Evolutionary conservation across 768 basidiomycete species (phyloP).

Genomic region (Polyporus arcularius): DNA sequence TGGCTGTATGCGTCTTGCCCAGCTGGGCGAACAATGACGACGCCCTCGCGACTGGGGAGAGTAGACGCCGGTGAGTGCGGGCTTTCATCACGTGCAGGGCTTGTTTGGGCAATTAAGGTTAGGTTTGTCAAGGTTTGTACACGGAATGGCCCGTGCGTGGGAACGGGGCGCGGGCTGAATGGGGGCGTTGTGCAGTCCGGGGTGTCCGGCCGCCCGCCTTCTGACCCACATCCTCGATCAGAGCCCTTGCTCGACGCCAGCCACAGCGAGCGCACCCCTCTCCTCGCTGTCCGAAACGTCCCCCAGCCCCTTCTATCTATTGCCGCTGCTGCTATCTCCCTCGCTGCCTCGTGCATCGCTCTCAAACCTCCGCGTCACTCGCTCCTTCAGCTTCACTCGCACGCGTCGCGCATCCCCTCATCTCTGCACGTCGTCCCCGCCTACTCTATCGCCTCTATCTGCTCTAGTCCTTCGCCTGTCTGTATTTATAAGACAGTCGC

Average conservation of each 20-base stretch:
- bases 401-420: conserved; percentile 41
- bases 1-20: conserved; percentile 14
- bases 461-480: conserved; percentile 33
- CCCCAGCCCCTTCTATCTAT: conserved; percentile 37
- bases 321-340: conserved; percentile 23
- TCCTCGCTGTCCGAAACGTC: conserved; percentile 42
- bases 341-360: conserved; percentile 26
- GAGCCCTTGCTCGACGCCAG: conserved; percentile 41
- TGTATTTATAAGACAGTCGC: conserved; percentile 46
- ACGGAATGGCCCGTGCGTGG: conserved; percentile 45
- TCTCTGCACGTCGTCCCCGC: conserved; percentile 30
- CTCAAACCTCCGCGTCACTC: conserved; percentile 9
- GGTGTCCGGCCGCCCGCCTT: conserved; percentile 28
- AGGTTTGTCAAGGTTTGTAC: conserved; percentile 32
- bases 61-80: conserved; percentile 16
- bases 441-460: conserved; percentile 33
- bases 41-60: conserved; percentile 13
- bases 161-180: conserved; percentile 34
- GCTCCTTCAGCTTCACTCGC: conserved; percentile 29
- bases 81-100: conserved; percentile 32
- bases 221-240: conserved; percentile 46
- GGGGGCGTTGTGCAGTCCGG: conserved; percentile 41
- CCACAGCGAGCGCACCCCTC: conserved; percentile 44
- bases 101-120: conserved; percentile 34
- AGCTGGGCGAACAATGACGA: conserved; percentile 23